Evolutionary conservation across 495 filamentous ascomycete species (phyloP), one percentile per base, ranked within the genome.

Genomic region (Tuber brumale): DNA sequence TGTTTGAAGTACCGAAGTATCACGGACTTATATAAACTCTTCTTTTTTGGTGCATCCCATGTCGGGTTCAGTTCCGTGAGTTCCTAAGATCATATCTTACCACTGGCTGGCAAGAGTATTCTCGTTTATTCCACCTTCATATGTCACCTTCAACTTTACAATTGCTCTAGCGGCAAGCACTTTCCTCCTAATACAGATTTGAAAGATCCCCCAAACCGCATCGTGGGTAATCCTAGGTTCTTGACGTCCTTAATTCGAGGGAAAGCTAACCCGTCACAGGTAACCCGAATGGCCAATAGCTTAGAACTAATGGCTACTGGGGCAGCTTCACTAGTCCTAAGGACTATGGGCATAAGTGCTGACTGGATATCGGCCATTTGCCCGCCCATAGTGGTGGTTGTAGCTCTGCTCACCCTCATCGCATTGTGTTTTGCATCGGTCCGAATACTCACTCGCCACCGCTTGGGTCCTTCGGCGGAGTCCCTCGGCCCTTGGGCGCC

Each of bases 281-380:
- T 12, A 27, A 27, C 23, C n/a, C 9, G 3, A 14, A 57, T 27
- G 51, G 9, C 51, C n/a, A n/a, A n/a, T 12, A 27, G 27, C 23
- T 14, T 27, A 2, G n/a, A 27, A n/a, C n/a, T 7, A 10, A 1
- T 1, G 23, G 51, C 51, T 14, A 7, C 8, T 27, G 51, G 1
- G 10, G 9, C 51, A 8, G 51, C 51, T 57, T 18, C 51, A 27
- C 23, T 27, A 18, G 23, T 3, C n/a, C 8, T 8, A 12, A 3
- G 3, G 5, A 48, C 3, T 19, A 41, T 43, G 39, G 61, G 42
- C 69, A 31, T 18, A 35, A 14, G 6, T 27, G 10, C 57, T n/a
- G 80, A 81, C 41, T 81, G 75, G 79, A 45, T 79, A n/a, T 81
- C 79, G 1, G 72, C 76, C 3, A 44, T 79, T 31, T 79, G 23